These are phyloP conservation scores for Leptographium lundbergii DNA, from an alignment of 2,329 filamentous ascomycete species.

Conservation along the genomic window DNA sequence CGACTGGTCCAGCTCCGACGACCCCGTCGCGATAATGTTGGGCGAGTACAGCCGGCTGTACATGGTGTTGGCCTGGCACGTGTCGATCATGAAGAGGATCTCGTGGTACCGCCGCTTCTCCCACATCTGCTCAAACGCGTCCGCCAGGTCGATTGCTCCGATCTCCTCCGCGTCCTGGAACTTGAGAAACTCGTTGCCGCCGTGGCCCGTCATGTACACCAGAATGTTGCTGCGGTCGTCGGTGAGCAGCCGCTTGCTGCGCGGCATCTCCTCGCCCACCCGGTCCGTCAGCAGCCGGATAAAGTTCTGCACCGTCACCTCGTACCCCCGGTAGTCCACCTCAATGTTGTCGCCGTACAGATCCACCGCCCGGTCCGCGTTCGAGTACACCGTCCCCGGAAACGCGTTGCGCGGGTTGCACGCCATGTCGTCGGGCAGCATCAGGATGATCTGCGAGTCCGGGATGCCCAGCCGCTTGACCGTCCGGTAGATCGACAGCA, in stretches of 20 bases:
- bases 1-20: slow-evolving; percentile 86
- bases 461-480: slow-evolving; percentile 96
- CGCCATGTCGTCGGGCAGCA: slow-evolving; percentile 99
- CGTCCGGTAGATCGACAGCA: slow-evolving; percentile 91
- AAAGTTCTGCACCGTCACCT: slow-evolving; percentile 98
- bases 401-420: slow-evolving; percentile 98
- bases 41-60: slow-evolving; percentile 96
- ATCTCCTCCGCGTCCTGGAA: slow-evolving; percentile 99
- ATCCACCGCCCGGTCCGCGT: slow-evolving; percentile 88
- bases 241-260: slow-evolving; percentile 85
- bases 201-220: slow-evolving; percentile 98
- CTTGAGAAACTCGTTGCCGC: slow-evolving; percentile 94
- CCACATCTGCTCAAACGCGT: slow-evolving; percentile 99
- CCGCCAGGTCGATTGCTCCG: slow-evolving; percentile 85
- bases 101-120: slow-evolving; percentile 99
- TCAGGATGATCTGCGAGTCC: slow-evolving; percentile 97
- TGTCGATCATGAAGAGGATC: slow-evolving; percentile 99
- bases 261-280: slow-evolving; percentile 85
- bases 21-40: slow-evolving; percentile 97
- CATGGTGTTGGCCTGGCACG: slow-evolving; percentile 98
- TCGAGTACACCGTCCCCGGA: slow-evolving; percentile 95
- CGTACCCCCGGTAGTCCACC: slow-evolving; percentile 95
- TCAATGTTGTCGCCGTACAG: slow-evolving; percentile 98
- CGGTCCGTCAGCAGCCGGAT: slow-evolving; percentile 90
- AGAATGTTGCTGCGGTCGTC: slow-evolving; percentile 94